These are phyloP conservation scores for Pleurotus salmoneostramineus DNA, from an alignment of 768 basidiomycete genomes.

Conservation along the genomic window DNA sequence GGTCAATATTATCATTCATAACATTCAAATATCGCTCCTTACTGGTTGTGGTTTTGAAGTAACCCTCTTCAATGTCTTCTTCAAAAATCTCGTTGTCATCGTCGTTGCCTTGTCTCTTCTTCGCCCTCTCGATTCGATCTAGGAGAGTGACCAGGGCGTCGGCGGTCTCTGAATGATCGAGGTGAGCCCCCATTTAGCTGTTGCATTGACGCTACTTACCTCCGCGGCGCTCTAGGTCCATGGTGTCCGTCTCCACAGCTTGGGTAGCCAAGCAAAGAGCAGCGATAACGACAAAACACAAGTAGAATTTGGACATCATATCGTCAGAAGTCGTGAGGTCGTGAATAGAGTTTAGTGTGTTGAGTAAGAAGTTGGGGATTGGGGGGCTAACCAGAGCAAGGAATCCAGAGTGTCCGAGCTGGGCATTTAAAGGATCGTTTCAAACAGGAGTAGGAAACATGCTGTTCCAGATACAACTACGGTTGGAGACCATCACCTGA, in stretches of 20 bases:
- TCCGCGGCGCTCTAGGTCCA: background rate
- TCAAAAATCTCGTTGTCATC: conserved; percentile 5
- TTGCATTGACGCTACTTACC: background rate
- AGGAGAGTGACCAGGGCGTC: conserved; percentile 16
- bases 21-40: background rate
- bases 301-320: conserved; percentile 2
- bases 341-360: conserved; percentile 15
- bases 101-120: conserved; percentile 7
- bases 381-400: conserved; percentile 16
- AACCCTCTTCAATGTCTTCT: conserved; percentile 3
- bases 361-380: background rate
- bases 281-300: conserved; percentile 1
- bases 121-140: conserved; percentile 16
- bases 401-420: conserved; percentile 1
- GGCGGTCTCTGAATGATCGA: background rate
- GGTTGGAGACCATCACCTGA: conserved; percentile 4
- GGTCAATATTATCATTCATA: background rate
- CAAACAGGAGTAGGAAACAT: conserved; percentile 1
- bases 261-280: background rate
- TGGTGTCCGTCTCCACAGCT: background rate
- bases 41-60: conserved; percentile 3
- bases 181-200: background rate
- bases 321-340: conserved; percentile 3
- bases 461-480: background rate
- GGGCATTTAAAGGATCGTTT: background rate